A percentile compares a stretch with the other conserved stretches of the same genome.
Conservation (phyloP, 306 rosid species). For the Citrullus colocynthis region DNA sequence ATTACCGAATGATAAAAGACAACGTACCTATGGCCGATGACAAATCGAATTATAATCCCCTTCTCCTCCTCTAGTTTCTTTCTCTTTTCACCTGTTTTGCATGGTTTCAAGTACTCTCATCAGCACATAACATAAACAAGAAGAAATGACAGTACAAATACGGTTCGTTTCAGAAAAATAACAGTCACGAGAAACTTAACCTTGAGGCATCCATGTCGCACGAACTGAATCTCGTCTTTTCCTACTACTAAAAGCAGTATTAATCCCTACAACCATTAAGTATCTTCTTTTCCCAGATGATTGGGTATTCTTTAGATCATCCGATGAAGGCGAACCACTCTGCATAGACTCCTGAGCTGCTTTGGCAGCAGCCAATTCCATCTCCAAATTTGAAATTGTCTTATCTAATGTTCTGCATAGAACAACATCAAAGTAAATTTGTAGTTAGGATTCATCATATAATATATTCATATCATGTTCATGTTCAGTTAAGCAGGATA, state of each 20-base stretch:
- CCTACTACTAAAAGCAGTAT: slow-evolving; percentile 97
- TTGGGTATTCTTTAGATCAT: slow-evolving; percentile 28
- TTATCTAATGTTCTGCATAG: slow-evolving; percentile 61
- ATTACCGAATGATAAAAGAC: not conserved
- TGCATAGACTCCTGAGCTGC: slow-evolving; percentile 68
- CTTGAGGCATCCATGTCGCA: slow-evolving; percentile 96
- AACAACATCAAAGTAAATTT: not conserved
- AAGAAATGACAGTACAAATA: not conserved
- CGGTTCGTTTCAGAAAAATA: not conserved
- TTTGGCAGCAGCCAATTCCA: slow-evolving; percentile 90
- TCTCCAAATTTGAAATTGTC: slow-evolving; percentile 87
- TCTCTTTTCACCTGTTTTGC: slow-evolving; percentile 68
- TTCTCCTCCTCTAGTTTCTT: slow-evolving; percentile 96
- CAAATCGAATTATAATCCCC: slow-evolving; percentile 84
- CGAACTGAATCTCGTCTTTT: slow-evolving; percentile 97
- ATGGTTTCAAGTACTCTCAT: slow-evolving; percentile 15
- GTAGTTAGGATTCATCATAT: not conserved
- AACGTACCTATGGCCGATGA: slow-evolving; percentile 83
- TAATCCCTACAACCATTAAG: slow-evolving; percentile 84
- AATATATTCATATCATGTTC: not conserved
- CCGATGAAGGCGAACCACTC: slow-evolving; percentile 55
- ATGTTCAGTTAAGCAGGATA: not conserved
- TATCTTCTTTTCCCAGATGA: slow-evolving; percentile 54
- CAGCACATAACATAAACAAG: slow-evolving; percentile 3
- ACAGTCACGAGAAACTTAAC: slow-evolving; percentile 15